Percentiles rank a stretch among this genome's conserved stretches.
Conservation (phyloP, 2,329 filamentous ascomycete genomes). For the Penicillium sp. region DNA sequence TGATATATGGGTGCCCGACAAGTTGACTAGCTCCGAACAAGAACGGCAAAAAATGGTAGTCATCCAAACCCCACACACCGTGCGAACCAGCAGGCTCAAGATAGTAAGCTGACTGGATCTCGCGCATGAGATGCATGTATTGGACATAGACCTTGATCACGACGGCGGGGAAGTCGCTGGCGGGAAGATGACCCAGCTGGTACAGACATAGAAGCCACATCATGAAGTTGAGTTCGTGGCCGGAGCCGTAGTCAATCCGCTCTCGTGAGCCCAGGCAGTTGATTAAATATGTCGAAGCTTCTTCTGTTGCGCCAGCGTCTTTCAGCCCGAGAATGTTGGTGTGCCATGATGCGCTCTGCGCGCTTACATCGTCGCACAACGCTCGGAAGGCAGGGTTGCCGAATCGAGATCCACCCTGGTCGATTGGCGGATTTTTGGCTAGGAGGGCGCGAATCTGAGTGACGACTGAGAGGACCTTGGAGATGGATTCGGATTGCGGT, state of each 20-base stretch:
- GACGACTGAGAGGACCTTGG: slow-evolving; percentile 67
- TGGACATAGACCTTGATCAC: slow-evolving; percentile 75
- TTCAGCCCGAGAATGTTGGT: slow-evolving; percentile 39
- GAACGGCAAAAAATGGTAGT: slow-evolving; percentile 96
- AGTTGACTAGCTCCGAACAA: slow-evolving; percentile 91
- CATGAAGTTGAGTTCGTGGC: slow-evolving; percentile 95
- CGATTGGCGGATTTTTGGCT: slow-evolving; percentile 70
- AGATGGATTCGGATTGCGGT: slow-evolving; percentile 57
- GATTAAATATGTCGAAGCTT: slow-evolving; percentile 75
- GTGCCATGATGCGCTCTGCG: slow-evolving; percentile 44
- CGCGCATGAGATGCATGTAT: slow-evolving; percentile 84
- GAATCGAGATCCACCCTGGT: slow-evolving; percentile 85
- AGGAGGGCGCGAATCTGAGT: slow-evolving; percentile 67
- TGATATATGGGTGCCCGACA: slow-evolving; percentile 77
- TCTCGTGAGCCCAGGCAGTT: slow-evolving; percentile 82
- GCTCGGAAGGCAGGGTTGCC: slow-evolving; percentile 88
- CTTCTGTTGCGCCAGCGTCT: slow-evolving; percentile 56
- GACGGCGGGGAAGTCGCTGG: slow-evolving; percentile 67
- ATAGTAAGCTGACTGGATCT: slow-evolving; percentile 88
- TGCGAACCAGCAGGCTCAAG: slow-evolving; percentile 95
- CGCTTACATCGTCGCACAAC: slow-evolving; percentile 61
- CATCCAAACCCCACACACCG: slow-evolving; percentile 95
- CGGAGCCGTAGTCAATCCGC: slow-evolving; percentile 93
- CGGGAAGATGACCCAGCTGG: slow-evolving; percentile 65
- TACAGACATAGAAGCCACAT: slow-evolving; percentile 96